phyloP scores from a whole-genome alignment of 495 filamentous ascomycete species.

The Talaromyces wortmannii region DNA sequence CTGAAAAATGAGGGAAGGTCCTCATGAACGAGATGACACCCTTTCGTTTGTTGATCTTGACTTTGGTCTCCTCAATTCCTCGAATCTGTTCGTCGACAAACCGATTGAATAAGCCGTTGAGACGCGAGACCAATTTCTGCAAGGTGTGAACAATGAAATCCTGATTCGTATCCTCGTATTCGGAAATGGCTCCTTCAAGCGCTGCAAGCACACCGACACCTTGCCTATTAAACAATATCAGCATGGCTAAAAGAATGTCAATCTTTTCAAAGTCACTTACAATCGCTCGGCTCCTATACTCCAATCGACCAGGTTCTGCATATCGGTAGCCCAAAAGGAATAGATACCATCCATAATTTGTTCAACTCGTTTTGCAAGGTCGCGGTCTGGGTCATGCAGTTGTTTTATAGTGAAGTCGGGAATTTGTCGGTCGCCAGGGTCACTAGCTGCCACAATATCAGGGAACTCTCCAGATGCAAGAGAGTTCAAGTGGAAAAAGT shows the following conservation, averaged over 20 bases:
- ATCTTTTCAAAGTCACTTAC: constrained; percentile 37
- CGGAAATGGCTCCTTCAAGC: constrained; percentile 68
- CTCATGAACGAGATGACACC: constrained; percentile 92
- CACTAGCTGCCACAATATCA: constrained; percentile 60
- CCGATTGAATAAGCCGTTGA: constrained; percentile 71
- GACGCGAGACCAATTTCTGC: constrained; percentile 68
- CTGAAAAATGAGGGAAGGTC: constrained; percentile 79
- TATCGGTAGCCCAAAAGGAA: constrained; percentile 68
- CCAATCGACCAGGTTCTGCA: constrained; percentile 83
- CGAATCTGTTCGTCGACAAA: constrained; percentile 93
- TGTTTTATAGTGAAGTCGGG: constrained; percentile 64
- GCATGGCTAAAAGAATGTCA: background rate
- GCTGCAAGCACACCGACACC: constrained; percentile 79
- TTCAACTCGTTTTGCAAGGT: constrained; percentile 69
- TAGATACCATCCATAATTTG: constrained; percentile 84
- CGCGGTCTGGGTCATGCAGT: constrained; percentile 77
- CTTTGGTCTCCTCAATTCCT: constrained; percentile 97
- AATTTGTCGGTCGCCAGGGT: constrained; percentile 59
- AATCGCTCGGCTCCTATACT: constrained; percentile 70
- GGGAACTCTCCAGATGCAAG: constrained; percentile 70
- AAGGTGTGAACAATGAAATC: constrained; percentile 78
- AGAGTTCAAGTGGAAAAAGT: constrained; percentile 87
- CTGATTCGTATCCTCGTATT: constrained; percentile 81
- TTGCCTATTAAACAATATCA: constrained; percentile 47
- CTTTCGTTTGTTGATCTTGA: constrained; percentile 97